Evolutionary conservation across 2,329 filamentous ascomycete species (phyloP).

Genomic region (Diaporthe sp.): DNA sequence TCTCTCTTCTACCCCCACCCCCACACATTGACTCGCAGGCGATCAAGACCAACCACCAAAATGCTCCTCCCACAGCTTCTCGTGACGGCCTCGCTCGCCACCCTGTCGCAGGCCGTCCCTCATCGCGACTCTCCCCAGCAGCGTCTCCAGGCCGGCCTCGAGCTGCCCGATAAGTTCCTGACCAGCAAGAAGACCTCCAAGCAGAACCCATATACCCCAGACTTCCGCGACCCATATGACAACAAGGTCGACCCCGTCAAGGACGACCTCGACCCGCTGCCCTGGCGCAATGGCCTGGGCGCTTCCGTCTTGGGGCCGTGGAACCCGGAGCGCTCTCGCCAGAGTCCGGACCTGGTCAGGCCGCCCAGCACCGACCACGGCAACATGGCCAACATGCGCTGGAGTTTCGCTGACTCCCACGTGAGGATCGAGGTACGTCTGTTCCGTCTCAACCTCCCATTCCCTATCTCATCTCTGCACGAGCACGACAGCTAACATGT

Average conservation of each 20-base stretch:
- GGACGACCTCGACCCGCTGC: constrained; percentile 73
- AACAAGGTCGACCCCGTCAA: constrained; percentile 72
- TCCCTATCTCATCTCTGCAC: not conserved
- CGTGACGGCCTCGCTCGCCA: constrained; percentile 44
- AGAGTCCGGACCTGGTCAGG: constrained; percentile 79
- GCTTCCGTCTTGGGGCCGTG: constrained; percentile 78
- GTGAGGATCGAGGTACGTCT: constrained; percentile 70
- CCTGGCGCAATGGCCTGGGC: constrained; percentile 75
- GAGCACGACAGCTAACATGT: not conserved
- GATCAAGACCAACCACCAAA: constrained; percentile 21
- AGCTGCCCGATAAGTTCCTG: constrained; percentile 59
- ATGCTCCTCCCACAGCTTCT: constrained; percentile 40
- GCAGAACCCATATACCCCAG: constrained; percentile 70
- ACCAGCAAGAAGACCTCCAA: constrained; percentile 49
- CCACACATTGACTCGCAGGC: constrained; percentile 21
- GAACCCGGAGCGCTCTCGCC: constrained; percentile 76
- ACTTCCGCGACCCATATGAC: constrained; percentile 73
- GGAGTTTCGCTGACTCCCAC: constrained; percentile 78
- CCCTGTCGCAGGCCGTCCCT: constrained; percentile 47
- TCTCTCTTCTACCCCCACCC: not conserved
- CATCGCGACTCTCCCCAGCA: constrained; percentile 67
- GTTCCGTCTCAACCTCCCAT: too few species aligned
- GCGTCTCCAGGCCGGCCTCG: constrained; percentile 65
- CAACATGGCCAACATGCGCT: constrained; percentile 78
- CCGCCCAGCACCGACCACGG: constrained; percentile 82